Evolutionary conservation across 768 basidiomycete genomes (phyloP).

Genomic region (Boletales sp.): DNA sequence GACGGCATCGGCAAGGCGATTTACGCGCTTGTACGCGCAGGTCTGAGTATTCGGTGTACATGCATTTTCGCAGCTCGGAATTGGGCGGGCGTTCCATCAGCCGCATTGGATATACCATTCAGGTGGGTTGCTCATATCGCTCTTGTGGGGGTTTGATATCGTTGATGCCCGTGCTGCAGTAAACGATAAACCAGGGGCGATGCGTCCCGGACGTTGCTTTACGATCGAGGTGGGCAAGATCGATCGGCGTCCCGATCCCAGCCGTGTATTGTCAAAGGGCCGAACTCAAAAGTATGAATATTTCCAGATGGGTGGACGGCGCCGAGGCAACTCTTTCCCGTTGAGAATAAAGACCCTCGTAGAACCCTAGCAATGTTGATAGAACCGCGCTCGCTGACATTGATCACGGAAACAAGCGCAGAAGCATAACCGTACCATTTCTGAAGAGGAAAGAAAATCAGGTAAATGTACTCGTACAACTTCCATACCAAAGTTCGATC

Average conservation of each 20-base stretch:
- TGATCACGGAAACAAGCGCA: conserved; percentile 75
- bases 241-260: conserved; percentile 21
- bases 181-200: conserved; percentile 78
- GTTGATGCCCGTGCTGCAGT: conserved; percentile 42
- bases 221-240: conserved; percentile 72
- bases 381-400: conserved; percentile 81
- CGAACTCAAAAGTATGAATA: conserved; percentile 62
- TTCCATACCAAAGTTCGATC: too few relatives aligned
- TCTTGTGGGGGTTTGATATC: not conserved
- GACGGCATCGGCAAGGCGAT: conserved; percentile 72
- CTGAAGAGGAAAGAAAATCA: too few relatives aligned
- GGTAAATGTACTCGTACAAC: too few relatives aligned
- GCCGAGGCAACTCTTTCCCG: conserved; percentile 51
- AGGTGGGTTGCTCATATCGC: conserved; percentile 39
- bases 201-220: conserved; percentile 86
- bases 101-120: conserved; percentile 83
- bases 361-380: conserved; percentile 1
- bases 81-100: conserved; percentile 76
- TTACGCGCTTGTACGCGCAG: conserved; percentile 41
- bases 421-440: too few relatives aligned
- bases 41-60: conserved; percentile 55
- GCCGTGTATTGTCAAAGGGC: conserved; percentile 79
- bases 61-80: conserved; percentile 84
- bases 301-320: conserved; percentile 94
- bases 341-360: not conserved